Evolutionary conservation across 768 basidiomycete species (phyloP), one percentile per base, ranked within the genome.

Genomic region (Naganishia randhawae): DNA sequence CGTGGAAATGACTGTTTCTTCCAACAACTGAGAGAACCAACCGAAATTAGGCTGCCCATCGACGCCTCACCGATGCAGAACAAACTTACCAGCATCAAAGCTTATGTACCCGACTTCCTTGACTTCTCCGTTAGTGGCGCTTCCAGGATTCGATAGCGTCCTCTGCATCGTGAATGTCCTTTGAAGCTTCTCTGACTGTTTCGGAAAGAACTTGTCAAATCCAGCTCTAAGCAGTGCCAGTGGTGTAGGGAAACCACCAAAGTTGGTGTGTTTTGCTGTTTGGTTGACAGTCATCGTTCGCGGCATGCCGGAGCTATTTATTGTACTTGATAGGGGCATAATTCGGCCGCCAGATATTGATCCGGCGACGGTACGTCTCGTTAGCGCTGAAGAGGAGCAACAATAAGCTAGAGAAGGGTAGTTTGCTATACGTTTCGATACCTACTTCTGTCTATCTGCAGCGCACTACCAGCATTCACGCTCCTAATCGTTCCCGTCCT

Each of bases 111-210:
- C 82, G 2, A 89, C 92, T 0, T 80, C 74, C 64, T 80, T 81
- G 79, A 82, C 32, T 52, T 76, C 66, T 55, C 42, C 65, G 63
- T 50, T 63, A 37, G 63, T 31, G 62, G 68, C 57, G 55, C 68
- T 35, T 50, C 75, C 66, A 27, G 72, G 57, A 73, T 77, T 66
- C 57, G 78, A 71, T 65, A 76, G 85, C 17, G 89, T 88, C 3
- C 82, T 81, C 4, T 90, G 90, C 19, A 94, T 85, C 1, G 92
- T 94, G 41, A 92, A 70, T 0, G 88, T 91, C 52, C 86, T 84
- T 11, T 83, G 85, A 35, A 95, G 77, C 45, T 81, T 84, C 52
- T 82, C 84, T 48, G 85, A 81, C 25, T 88, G 68, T 9, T 83
- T 78, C 0, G 93, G 94, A 61, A 93, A 90, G 35, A 88, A 77